These are phyloP conservation scores for Podosphaera leucotricha DNA, from an alignment of 2,329 filamentous ascomycete species.

Conservation along the genomic window DNA sequence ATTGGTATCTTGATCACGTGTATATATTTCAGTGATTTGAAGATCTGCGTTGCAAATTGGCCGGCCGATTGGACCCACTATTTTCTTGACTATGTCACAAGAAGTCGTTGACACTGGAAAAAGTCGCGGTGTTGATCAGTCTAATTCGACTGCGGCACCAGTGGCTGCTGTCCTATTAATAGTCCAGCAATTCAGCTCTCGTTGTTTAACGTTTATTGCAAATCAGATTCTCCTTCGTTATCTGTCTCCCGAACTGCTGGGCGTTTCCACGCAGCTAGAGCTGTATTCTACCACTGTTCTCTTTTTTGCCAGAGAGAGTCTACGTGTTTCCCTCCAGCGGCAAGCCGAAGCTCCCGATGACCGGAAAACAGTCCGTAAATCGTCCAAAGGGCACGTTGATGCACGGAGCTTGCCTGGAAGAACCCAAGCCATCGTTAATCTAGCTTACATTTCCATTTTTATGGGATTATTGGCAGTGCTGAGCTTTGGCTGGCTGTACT, in stretches of 20 bases:
- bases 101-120: background rate
- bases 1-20: no score
- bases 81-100: background rate
- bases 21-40: no score
- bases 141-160: background rate
- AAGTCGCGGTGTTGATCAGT: background rate
- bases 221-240: constrained; percentile 82
- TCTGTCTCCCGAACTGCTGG: constrained; percentile 63
- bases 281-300: constrained; percentile 83
- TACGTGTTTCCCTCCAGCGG: constrained; percentile 77
- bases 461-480: constrained; percentile 43
- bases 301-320: constrained; percentile 78
- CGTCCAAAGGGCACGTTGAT: constrained; percentile 10
- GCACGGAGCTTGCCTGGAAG: constrained; percentile 16
- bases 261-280: constrained; percentile 72
- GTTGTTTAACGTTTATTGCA: constrained; percentile 67
- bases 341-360: constrained; percentile 23
- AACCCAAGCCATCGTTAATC: constrained; percentile 62
- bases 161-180: constrained; percentile 31
- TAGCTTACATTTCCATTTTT: constrained; percentile 56
- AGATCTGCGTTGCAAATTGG: no score
- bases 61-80: no score
- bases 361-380: constrained; percentile 6
- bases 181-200: constrained; percentile 65
- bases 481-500: constrained; percentile 43